A percentile compares a stretch with the other conserved stretches of the same genome.
Conservation (phyloP, 139 green algal species). For the Gonium pectorale region DNA sequence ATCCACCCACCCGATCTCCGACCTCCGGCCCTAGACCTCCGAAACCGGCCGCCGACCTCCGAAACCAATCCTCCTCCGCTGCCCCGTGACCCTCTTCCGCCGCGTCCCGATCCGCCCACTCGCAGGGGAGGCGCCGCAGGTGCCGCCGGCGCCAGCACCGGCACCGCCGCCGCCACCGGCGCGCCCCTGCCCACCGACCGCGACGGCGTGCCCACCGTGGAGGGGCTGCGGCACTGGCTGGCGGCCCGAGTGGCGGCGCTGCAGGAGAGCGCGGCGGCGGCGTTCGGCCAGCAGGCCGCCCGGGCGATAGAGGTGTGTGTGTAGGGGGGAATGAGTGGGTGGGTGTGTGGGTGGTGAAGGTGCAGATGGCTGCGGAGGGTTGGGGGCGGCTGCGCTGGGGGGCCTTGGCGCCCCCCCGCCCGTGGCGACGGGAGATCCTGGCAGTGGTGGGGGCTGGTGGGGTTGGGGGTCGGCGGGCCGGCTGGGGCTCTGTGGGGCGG, state of each 20-base stretch:
- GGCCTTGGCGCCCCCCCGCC: not conserved
- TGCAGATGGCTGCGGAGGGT: not conserved
- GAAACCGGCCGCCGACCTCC: too few species aligned
- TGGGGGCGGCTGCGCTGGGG: not conserved
- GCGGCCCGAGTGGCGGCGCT: not conserved
- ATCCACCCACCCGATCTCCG: too few species aligned
- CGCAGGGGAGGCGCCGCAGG: not conserved
- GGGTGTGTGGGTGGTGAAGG: not conserved
- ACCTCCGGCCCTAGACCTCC: too few species aligned
- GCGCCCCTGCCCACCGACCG: slow-evolving; percentile 1
- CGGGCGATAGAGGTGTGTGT: slow-evolving; percentile 16
- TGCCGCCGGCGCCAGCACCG: not conserved
- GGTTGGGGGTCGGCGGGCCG: too few species aligned
- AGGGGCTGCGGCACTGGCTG: slow-evolving; percentile 24
- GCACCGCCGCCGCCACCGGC: not conserved
- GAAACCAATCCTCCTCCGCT: too few species aligned
- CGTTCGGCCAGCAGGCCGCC: not conserved
- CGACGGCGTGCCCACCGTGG: slow-evolving; percentile 19
- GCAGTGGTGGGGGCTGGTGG: too few species aligned
- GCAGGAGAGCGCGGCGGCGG: not conserved
- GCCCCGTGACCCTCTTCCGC: too few species aligned
- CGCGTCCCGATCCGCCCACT: too few species aligned
- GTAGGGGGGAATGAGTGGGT: not conserved
- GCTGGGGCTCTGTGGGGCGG: too few species aligned
- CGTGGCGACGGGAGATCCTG: not conserved